A percentile compares a stretch with the other conserved stretches of the same genome.
phyloP scores from a whole-genome alignment of 208 protist species.

The Wallacemonas rigidus region DNA sequence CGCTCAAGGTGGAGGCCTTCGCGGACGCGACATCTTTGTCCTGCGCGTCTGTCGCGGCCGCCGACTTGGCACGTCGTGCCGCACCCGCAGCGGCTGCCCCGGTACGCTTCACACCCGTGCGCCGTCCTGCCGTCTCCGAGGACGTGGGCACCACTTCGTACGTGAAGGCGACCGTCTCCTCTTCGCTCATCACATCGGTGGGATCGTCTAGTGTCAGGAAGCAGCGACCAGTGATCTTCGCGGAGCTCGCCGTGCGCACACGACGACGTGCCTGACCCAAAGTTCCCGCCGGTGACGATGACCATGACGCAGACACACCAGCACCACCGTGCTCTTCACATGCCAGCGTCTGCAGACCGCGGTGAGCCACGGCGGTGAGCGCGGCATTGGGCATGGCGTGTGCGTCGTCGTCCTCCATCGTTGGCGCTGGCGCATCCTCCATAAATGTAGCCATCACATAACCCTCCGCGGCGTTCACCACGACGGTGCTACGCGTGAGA shows the following conservation, averaged over 20 bases:
- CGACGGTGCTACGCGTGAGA: not conserved
- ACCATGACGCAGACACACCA: not conserved
- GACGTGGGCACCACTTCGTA: constrained; percentile 4
- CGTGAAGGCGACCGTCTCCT: not conserved
- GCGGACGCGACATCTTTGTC: not conserved
- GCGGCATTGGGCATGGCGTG: not conserved
- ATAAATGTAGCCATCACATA: constrained; percentile 8
- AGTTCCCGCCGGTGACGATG: too few relatives aligned
- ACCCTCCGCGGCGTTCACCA: not conserved
- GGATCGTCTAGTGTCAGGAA: constrained; percentile 3
- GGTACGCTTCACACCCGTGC: not conserved
- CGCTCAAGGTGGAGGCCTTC: not conserved
- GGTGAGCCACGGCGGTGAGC: not conserved
- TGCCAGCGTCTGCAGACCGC: constrained; percentile 9
- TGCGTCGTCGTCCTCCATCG: not conserved
- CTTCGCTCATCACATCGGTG: not conserved
- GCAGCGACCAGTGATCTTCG: constrained; percentile 5
- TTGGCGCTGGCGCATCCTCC: not conserved
- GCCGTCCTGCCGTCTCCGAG: not conserved
- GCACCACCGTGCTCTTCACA: constrained; percentile 15
- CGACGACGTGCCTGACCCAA: not conserved
- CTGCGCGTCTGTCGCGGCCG: not conserved
- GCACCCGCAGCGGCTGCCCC: not conserved
- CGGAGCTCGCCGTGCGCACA: not conserved
- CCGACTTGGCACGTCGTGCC: not conserved